Base-by-base conservation (phyloP, 2,329 filamentous ascomycete genomes). In the Elsinoe necatrix region DNA sequence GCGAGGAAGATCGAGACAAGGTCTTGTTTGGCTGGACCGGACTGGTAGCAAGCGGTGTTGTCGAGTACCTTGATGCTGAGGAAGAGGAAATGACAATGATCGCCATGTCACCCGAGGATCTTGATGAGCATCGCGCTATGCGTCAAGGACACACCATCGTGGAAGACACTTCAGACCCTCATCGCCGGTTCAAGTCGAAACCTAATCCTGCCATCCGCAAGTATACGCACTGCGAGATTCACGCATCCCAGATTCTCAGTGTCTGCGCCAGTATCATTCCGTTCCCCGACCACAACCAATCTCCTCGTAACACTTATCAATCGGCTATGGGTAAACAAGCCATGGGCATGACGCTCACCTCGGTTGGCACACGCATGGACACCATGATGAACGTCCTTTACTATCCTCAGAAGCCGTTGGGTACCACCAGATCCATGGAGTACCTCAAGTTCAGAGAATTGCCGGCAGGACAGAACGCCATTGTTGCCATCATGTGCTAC, bases 311-410 rank as follows among this genome's bases (percentile, higher is more conserved):
- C 70, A 97, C 92, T 3, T 98, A 96, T 72, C 92, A 97, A 75
- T 96, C 92, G 66, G 93, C 93, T 69, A 98, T 98, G 93, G 93
- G 95, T 77, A 98, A 98, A 75, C 93, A 98, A 81, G 93, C 93
- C 61, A 98, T 98, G 95, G 93, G 95, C 68, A 91, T 97, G 65
- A 96, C 95, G 76, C 79, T 98, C 57, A 98, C 95, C 11, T 98
- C 98, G 70, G 98, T 95, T 72, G 86, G 89, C 39, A 84, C 92
- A 60, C 90, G 93, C 61, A 97, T 98, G 92, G 93, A 98, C 68
- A 98, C 93, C 3, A 98, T 98, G 93, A 87, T 92, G 65, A 98
- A 98, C 66, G 95, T 98, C 69, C 82, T 98, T 3, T 98, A 98
- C 74, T 98, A 98, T 67, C 93, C 93, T 0, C 93, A 98, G 73